Evolutionary conservation across 495 filamentous ascomycete genomes (phyloP), one percentile per base, ranked within the genome.

Genomic region (Chaetomidium leptoderma): DNA sequence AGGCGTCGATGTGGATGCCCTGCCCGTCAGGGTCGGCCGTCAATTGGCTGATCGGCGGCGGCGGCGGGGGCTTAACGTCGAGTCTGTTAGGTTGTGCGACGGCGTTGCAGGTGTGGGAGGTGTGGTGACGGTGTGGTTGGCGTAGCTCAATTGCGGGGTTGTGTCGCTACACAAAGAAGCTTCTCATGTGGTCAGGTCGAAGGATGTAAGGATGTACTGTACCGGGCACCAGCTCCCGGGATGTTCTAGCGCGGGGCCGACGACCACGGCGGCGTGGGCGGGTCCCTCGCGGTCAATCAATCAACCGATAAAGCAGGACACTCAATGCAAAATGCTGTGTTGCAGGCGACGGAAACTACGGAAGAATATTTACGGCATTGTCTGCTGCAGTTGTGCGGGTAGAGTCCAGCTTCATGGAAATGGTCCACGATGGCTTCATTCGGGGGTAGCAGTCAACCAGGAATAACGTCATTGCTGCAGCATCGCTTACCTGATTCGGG

Each of bases 131-230:
- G 44, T 33, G 51, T 61, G 57, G 49, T 56, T 60, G 60, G 52
- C 30, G 57, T 62, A 65, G 68, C 55, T 69, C 58, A 56, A 65
- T 61, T 71, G 68, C 68, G 68, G 68, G 68, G 68, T 69, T 50
- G n/a, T n/a, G n/a, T n/a, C n/a, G 59, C 37, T 33, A 63, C 63
- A 66, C 65, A 68, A 64, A 69, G 64, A 58, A 65, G 60, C 61
- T 63, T 40, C 50, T 30, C 57, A 51, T n/a, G n/a, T n/a, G n/a
- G n/a, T n/a, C n/a, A n/a, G n/a, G n/a, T n/a, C n/a, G n/a, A n/a
- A n/a, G n/a, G n/a, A n/a, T n/a, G n/a, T n/a, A n/a, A n/a, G n/a
- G n/a, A n/a, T n/a, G n/a, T n/a, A n/a, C n/a, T n/a, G n/a, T n/a
- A n/a, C n/a, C n/a, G n/a, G n/a, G n/a, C n/a, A n/a, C n/a, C n/a